Evolutionary conservation across 2,329 filamentous ascomycete species (phyloP), one percentile per base, ranked within the genome.

Genomic region (Fusarium brevicatenulatum): DNA sequence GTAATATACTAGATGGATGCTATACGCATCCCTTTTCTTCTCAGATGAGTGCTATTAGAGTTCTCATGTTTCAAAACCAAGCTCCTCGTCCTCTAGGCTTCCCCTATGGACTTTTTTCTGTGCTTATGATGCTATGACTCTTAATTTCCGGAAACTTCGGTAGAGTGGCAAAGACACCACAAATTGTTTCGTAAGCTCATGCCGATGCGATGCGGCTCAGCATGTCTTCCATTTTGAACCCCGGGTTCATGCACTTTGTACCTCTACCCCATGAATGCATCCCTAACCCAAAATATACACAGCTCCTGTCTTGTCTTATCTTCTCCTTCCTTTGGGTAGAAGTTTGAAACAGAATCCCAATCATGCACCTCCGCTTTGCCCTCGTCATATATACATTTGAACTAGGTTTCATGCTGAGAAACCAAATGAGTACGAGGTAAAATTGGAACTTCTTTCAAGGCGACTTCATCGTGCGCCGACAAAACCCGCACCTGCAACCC

Each of bases 1-100:
- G 74, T 76, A 77, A 75, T 75, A 73, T 73, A 76, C n/a, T 59
- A 77, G 68, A 74, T 30, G 63, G 65, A 59, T 60, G 68, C 40
- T 39, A n/a, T 32, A 23, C 34, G 49, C 43, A 25, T 57, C 55
- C 43, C 53, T 56, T 52, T 47, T 57, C 65, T 62, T 62, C 55
- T 54, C 59, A 30, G 36, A 43, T 30, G 16, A 54, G 23, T 44
- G 43, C 36, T 11, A 65, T 58, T n/a, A 23, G 50, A 11, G 54
- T n/a, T 52, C 25, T 25, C 16, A 13, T 50, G 47, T 34, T 44
- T 47, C 44, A 42, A 53, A n/a, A n/a, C 25, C 40, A 42, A 56
- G 23, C 39, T 50, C 19, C 2, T 9, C 25, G n/a, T 37, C n/a
- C 21, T 36, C 30, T 39, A 15, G 23, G 53, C 21, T 16, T n/a